Conservation (phyloP, 129 eudicot genomes). For the Deinandra increscens region DNA sequence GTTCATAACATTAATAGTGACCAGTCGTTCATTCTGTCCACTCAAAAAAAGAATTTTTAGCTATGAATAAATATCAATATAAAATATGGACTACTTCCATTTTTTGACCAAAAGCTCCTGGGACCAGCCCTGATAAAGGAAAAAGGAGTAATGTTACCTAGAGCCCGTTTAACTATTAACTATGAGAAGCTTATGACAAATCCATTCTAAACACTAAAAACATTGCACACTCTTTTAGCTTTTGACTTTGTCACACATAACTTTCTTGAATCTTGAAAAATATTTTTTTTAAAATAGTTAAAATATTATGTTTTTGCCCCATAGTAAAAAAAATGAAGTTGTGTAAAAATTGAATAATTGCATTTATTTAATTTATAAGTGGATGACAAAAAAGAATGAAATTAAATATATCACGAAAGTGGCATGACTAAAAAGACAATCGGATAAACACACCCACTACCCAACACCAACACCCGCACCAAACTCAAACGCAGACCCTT, state of each 20-base stretch:
- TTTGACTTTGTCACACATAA: conserved; percentile 38
- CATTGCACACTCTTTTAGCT: conserved; percentile 16
- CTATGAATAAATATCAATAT: background rate
- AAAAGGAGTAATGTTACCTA: conserved; percentile 30
- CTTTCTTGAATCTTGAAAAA: conserved; percentile 30
- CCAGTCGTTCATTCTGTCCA: conserved; percentile 16
- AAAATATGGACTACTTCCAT: conserved; percentile 23
- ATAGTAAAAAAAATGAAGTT: too few relatives aligned
- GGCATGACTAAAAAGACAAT: conserved; percentile 42
- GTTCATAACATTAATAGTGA: conserved; percentile 19
- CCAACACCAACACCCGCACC: conserved; percentile 36
- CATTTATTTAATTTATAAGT: background rate
- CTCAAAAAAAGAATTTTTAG: conserved; percentile 6
- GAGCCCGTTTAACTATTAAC: conserved; percentile 11
- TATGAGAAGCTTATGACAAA: background rate
- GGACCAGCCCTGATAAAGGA: conserved; percentile 30
- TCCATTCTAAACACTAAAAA: too few relatives aligned
- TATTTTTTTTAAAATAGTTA: too few relatives aligned
- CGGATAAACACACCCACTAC: conserved; percentile 31
- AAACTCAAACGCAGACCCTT: conserved; percentile 32
- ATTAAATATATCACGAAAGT: conserved; percentile 32
- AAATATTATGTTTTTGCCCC: too few relatives aligned
- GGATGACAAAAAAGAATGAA: background rate
- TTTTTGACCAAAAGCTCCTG: conserved; percentile 28
- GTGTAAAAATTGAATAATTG: too few relatives aligned